A percentile compares a stretch with the other conserved stretches of the same genome.
These are phyloP conservation scores for Dactylellina cionopaga DNA, from an alignment of 2,329 filamentous ascomycete species.

Conservation along the genomic window DNA sequence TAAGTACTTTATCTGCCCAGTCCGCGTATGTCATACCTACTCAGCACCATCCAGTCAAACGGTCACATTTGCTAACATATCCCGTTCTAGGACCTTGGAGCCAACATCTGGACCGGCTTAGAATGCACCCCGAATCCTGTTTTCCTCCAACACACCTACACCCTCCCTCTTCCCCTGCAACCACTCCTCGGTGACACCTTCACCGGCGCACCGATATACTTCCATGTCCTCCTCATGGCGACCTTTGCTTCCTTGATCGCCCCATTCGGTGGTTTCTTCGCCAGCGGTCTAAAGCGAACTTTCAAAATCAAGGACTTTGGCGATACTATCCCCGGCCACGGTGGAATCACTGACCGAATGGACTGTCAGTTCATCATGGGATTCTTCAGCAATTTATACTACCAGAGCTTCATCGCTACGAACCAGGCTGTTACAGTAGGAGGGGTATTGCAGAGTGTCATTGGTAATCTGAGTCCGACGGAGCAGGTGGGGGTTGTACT, in stretches of 20 bases:
- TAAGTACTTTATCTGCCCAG: conserved; percentile 98
- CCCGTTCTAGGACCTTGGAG: conserved; percentile 76
- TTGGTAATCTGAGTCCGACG: conserved; percentile 84
- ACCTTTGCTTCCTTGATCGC: conserved; percentile 96
- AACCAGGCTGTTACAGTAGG: conserved; percentile 82
- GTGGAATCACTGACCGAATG: conserved; percentile 98
- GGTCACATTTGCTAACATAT: background rate
- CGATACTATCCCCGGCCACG: conserved; percentile 95
- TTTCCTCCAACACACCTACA: conserved; percentile 81
- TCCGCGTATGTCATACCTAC: conserved; percentile 69
- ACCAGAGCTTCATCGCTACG: conserved; percentile 93
- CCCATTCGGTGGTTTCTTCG: conserved; percentile 98
- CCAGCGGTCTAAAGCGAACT: conserved; percentile 94
- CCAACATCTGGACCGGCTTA: conserved; percentile 90
- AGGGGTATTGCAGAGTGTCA: conserved; percentile 86
- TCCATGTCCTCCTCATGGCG: conserved; percentile 88
- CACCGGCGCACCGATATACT: conserved; percentile 75
- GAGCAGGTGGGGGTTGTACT: conserved; percentile 87
- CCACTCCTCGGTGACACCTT: conserved; percentile 68
- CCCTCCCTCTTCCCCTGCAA: conserved; percentile 77
- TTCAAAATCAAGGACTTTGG: conserved; percentile 99
- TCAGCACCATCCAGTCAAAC: background rate
- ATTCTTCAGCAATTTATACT: conserved; percentile 98
- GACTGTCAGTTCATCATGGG: conserved; percentile 99
- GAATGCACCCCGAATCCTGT: conserved; percentile 91